These are phyloP conservation scores for Drechslera avenae DNA, from an alignment of 2,329 filamentous ascomycete genomes.

Conservation along the genomic window DNA sequence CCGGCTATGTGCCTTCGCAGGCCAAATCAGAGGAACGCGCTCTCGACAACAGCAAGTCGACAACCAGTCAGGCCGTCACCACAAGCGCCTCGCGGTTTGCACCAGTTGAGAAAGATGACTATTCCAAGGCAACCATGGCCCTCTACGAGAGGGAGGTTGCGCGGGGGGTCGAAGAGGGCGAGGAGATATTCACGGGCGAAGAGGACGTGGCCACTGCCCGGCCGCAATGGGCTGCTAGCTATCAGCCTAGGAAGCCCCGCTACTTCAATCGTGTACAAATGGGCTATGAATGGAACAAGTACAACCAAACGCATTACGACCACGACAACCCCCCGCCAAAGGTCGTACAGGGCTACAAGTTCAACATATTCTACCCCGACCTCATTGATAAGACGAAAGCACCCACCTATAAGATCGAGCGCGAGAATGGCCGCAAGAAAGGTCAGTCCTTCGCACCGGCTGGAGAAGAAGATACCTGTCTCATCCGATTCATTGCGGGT, in stretches of 20 bases:
- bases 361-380: constrained; percentile 99
- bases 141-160: constrained; percentile 93
- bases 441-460: constrained; percentile 93
- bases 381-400: constrained; percentile 93
- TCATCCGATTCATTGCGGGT: constrained; percentile 94
- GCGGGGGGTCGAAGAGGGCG: constrained; percentile 86
- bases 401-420: constrained; percentile 93
- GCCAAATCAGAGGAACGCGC: constrained; percentile 47
- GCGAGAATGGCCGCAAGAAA: constrained; percentile 84
- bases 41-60: constrained; percentile 34
- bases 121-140: constrained; percentile 84
- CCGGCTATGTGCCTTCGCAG: constrained; percentile 70
- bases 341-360: constrained; percentile 98
- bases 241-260: constrained; percentile 86
- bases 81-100: constrained; percentile 72
- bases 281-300: constrained; percentile 99
- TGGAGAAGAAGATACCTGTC: constrained; percentile 94
- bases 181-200: constrained; percentile 93
- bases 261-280: constrained; percentile 99
- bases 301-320: constrained; percentile 99
- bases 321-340: constrained; percentile 97
- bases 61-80: constrained; percentile 52
- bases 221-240: constrained; percentile 81
- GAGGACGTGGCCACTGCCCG: constrained; percentile 72
- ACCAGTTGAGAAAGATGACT: constrained; percentile 72